Conservation (phyloP, 441 rosid genomes). For the Corymbia citriodora region DNA sequence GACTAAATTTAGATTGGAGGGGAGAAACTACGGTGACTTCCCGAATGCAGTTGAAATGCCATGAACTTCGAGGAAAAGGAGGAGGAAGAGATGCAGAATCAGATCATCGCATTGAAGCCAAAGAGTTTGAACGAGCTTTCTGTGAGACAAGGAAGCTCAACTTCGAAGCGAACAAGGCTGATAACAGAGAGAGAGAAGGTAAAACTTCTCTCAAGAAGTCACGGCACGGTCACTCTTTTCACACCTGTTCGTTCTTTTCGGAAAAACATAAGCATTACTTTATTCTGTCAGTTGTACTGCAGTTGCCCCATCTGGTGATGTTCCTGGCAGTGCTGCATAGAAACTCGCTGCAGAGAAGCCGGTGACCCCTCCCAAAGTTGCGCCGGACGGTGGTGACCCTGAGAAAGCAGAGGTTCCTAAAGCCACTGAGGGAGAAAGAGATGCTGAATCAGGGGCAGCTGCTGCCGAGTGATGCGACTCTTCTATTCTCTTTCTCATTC, state of each 20-base stretch:
- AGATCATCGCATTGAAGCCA: rapidly evolving
- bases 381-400: not conserved
- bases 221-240: too few relatives aligned
- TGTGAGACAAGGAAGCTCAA: not conserved
- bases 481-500: not conserved
- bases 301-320: slow-evolving; percentile 10
- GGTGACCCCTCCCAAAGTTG: not conserved
- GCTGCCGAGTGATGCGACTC: not conserved
- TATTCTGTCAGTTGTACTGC: not conserved
- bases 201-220: too few relatives aligned
- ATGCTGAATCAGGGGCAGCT: not conserved
- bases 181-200: too few relatives aligned
- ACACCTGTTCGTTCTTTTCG: too few relatives aligned
- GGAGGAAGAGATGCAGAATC: too few relatives aligned
- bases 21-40: rapidly evolving
- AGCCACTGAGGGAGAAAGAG: not conserved
- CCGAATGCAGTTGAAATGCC: too few relatives aligned
- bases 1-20: too few relatives aligned
- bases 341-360: not conserved
- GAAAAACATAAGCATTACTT: too few relatives aligned
- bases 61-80: too few relatives aligned
- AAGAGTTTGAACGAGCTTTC: not conserved
- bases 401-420: not conserved
- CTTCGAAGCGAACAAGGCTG: too few relatives aligned
- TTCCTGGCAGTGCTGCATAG: not conserved